Evolutionary conservation across 331 rosid species (phyloP), one percentile per base, ranked within the genome.

Genomic region (Stylosanthes scabra): DNA sequence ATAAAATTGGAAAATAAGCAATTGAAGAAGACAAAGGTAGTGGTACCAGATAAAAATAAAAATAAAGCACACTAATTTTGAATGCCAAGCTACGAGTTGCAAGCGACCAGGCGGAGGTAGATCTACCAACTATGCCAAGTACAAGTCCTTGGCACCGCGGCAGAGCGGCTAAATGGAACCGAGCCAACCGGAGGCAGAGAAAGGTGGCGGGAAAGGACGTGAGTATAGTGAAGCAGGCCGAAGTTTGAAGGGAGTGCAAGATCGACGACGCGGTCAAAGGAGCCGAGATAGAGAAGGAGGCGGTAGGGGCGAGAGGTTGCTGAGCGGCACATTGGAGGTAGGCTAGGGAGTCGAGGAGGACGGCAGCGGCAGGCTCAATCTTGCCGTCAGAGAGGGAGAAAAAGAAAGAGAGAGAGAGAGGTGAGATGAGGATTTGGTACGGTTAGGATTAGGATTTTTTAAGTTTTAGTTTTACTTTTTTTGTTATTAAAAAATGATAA

Each of bases 311-410:
- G 92, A 71, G 97, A 3, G 97, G 96, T 27, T 97, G 97, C 81
- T 94, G 99, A 45, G 97, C 99, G n/a, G 99, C 97, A 49, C 99
- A 97, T 3, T 97, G 99, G 12, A 91, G 99, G 80, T 81, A 94
- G 0, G 97, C 91, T 54, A 94, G 97, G 58, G 99, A 94, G 71
- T 91, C 97, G 62, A 94, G 89, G 52, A 94, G 76, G 3, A 94
- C 88, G 25, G 92, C 99, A 0, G 99, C 80, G 67, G 99, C 93
- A 4, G 96, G 74, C 77, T 91, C 97, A 82, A 94, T 88, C 88
- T 78, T 87, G 11, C 96, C 99, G 16, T 90, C 97, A 66, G 97
- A 83, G n/a, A 94, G 75, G 13, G n/a, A n/a, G n/a, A n/a, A n/a
- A n/a, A n/a, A n/a, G n/a, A n/a, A n/a, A n/a, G n/a, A n/a, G n/a